Base-by-base conservation (phyloP, 768 basidiomycete genomes). In the Serendipita sp. region DNA sequence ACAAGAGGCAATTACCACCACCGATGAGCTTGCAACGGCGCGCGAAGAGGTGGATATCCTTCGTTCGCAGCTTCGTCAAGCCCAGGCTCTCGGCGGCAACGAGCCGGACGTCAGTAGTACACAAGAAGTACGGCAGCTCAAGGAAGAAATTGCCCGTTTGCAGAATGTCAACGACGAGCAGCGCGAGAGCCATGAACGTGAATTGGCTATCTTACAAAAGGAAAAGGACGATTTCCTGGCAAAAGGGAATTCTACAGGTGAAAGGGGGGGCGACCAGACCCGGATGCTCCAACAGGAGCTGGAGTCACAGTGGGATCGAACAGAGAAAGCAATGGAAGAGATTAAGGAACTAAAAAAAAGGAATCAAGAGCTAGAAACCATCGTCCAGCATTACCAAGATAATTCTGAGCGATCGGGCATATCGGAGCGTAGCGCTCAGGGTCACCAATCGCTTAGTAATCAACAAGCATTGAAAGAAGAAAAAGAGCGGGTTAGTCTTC, bases 281-380 rank as follows among this genome's bases (percentile, higher is more conserved):
- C 32, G 47, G 32, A 60, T 64, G 45, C 64, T 64, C 47, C 58
- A 54, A 13, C 63, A 56, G 0, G 86, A 90, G 73, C 71, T 88
- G 37, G 84, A 88, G 69, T 81, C 83, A 8, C 86, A 88, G 73
- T 88, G 86, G 86, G 75, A 77, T 38, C 76, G 82, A 65, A 83
- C 86, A 5, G 85, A 87, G 73, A 75, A 76, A 66, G 73, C 76
- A 13, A 74, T 75, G n/a, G 83, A 84, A 68, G 76, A 67, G 45
- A 68, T 70, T 41, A 47, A 67, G 47, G 24, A 64, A 0, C 65
- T 70, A 28, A 48, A 64, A n/a, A 41, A 64, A 24, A 65, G 66
- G 37, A 64, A 68, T n/a, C 44, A 37, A 28, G 64, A 66, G 24
- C 51, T 62, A 16, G 45, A 54, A 32, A 45, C 62, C 44, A 53